Base-by-base conservation (phyloP, 2,329 filamentous ascomycete genomes). In the Trematosphaeria pertusa region DNA sequence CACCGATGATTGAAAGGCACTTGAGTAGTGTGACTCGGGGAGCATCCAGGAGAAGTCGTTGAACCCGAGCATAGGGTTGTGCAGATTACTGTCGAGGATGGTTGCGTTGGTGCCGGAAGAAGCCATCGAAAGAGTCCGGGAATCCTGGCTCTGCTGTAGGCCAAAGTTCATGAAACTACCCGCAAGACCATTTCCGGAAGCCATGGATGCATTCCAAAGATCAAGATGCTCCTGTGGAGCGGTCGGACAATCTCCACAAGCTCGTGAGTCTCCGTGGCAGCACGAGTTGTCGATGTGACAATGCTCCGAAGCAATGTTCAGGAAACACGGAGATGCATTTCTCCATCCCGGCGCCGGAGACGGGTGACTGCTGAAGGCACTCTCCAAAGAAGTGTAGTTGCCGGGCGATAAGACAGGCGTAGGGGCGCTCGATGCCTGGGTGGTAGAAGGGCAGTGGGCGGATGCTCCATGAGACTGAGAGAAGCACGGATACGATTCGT, bases 231-330 rank as follows among this genome's bases (percentile, higher is more conserved):
- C 50, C 31, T 61, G 56, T 19, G 65, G 54, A n/a, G 58, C 56
- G 15, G 52, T 58, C 8, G 60, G 55, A 24, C 46, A 57, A n/a
- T 69, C 62, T 26, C 61, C 65, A 45, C 65, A 69, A 12, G 59
- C 58, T 46, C 62, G 55, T 28, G 54, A 50, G 8, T 51, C 26
- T 2, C 64, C 65, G 56, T 71, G 68, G 38, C 68, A 71, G 37
- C 68, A 71, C 11, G 66, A 62, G 38, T 69, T 65, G 47, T 67
- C 62, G 20, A 68, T 61, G 42, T 71, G 67, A 54, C 68, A 71
- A 46, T 71, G 67, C 18, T 67, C 68, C 1, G 53, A 58, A 8
- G 62, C 54, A 18, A 67, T 60, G 31, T 66, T 60, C 11, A 69
- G 53, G 46, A 60, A 65, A 46, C 65, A 71, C 9, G 44, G 37